phyloP scores from a whole-genome alignment of 768 basidiomycete species.

The Podaxis mareebaensis region DNA sequence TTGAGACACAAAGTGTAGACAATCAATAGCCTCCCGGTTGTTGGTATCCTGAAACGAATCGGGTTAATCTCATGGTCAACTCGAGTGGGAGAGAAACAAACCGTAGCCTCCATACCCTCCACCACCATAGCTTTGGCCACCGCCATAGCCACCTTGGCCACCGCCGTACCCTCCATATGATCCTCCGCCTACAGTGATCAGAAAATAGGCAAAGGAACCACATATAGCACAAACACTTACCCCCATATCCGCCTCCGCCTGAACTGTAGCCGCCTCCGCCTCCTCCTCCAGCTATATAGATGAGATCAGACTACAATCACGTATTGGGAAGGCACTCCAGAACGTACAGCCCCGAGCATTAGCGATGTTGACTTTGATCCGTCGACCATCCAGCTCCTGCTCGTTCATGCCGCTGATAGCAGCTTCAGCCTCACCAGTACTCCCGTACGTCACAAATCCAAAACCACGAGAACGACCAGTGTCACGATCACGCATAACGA shows the following conservation, averaged over 20 bases:
- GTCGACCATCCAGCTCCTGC: conserved; percentile 89
- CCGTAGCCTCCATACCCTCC: conserved; percentile 25
- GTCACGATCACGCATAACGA: conserved; percentile 98
- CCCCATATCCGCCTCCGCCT: conserved; percentile 23
- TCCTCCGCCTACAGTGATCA: conserved; percentile 18
- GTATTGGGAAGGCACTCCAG: conserved; percentile 4
- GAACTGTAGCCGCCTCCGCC: conserved; percentile 27
- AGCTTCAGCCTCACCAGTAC: conserved; percentile 63
- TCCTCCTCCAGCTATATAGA: conserved; percentile 22
- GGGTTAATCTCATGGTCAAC: not conserved
- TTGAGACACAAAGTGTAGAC: not conserved
- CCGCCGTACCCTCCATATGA: conserved; percentile 17
- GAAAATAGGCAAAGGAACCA: not conserved
- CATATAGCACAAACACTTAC: not conserved
- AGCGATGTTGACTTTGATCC: conserved; percentile 86
- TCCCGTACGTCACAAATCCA: conserved; percentile 86
- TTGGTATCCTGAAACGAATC: conserved; percentile 12
- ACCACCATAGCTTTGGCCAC: conserved; percentile 22
- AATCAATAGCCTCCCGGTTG: conserved; percentile 31
- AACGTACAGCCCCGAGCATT: conserved; percentile 52
- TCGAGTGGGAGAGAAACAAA: not conserved
- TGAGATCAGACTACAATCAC: conserved; percentile 11
- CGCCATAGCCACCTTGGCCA: conserved; percentile 30
- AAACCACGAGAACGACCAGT: conserved; percentile 97
- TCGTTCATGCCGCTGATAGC: conserved; percentile 84